Percentiles rank a stretch among this genome's conserved stretches.
Evolutionary conservation across 371 early-diverging fungal genomes (phyloP).

Genomic region (Mortierella sp.): DNA sequence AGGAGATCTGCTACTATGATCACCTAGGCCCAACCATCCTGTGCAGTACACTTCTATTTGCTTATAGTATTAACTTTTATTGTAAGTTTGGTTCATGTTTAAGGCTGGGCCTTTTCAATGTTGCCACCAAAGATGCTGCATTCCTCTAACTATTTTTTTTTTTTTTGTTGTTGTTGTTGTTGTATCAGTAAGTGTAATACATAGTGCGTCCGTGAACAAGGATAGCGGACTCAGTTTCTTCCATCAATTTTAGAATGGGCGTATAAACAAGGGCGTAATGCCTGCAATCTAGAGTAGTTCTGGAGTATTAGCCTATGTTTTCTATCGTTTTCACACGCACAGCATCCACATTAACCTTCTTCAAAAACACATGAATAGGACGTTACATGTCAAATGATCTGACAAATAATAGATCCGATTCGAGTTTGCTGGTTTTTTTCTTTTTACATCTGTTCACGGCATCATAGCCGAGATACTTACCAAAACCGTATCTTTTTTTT

Average conservation of each 20-base stretch:
- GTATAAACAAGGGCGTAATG: too few species aligned
- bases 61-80: slow-evolving; percentile 41
- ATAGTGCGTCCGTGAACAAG: slow-evolving; percentile 6
- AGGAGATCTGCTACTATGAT: slow-evolving; percentile 36
- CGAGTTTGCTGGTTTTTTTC: too few species aligned
- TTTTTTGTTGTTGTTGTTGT: too few species aligned
- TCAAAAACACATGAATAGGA: background rate
- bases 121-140: background rate
- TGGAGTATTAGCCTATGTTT: too few species aligned
- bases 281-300: too few species aligned
- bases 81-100: slow-evolving; percentile 16
- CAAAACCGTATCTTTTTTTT: too few species aligned
- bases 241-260: background rate
- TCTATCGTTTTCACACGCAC: too few species aligned
- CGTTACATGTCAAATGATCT: too few species aligned
- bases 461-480: too few species aligned
- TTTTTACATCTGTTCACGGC: too few species aligned
- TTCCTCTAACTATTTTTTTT: background rate
- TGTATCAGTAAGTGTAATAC: slow-evolving; percentile 22
- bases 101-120: too few species aligned
- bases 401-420: too few species aligned
- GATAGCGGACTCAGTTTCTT: slow-evolving; percentile 23
- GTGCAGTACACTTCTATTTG: slow-evolving; percentile 26
- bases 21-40: slow-evolving; percentile 37
- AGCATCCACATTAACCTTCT: background rate